Percentiles rank a stretch among this genome's conserved stretches.
These are phyloP conservation scores for Tolypocladium tropicale DNA, from an alignment of 2,329 filamentous ascomycete species.

Conservation along the genomic window DNA sequence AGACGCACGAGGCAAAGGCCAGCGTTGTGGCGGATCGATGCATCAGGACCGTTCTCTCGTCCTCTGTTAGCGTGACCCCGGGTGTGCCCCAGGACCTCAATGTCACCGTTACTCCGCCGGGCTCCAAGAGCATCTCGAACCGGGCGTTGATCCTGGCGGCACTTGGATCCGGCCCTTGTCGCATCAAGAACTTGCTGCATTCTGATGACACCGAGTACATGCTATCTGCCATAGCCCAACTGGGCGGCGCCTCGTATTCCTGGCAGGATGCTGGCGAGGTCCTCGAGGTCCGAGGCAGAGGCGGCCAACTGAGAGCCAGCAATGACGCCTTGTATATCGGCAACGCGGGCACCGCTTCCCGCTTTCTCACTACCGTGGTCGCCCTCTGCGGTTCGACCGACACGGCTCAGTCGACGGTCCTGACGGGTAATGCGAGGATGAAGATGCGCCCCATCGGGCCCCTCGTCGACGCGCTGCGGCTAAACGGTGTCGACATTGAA, in stretches of 20 bases:
- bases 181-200: constrained; percentile 85
- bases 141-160: constrained; percentile 89
- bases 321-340: constrained; percentile 77
- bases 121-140: constrained; percentile 97
- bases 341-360: constrained; percentile 91
- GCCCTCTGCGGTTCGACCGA: constrained; percentile 64
- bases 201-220: constrained; percentile 97
- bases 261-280: constrained; percentile 96
- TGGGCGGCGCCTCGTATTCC: constrained; percentile 78
- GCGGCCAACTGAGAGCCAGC: constrained; percentile 72
- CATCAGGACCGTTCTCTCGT: constrained; percentile 74
- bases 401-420: constrained; percentile 54
- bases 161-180: constrained; percentile 74
- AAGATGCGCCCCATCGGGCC: constrained; percentile 90
- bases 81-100: constrained; percentile 56
- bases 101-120: constrained; percentile 76
- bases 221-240: constrained; percentile 78
- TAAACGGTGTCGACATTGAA: constrained; percentile 78
- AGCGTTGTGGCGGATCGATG: constrained; percentile 80
- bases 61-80: constrained; percentile 63
- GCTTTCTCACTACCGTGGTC: constrained; percentile 87
- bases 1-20: constrained; percentile 77
- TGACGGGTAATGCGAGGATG: constrained; percentile 95
- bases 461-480: constrained; percentile 77
- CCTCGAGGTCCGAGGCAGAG: constrained; percentile 79